These are phyloP conservation scores for Fonsecaea erecta DNA, from an alignment of 2,329 filamentous ascomycete species.

Conservation along the genomic window DNA sequence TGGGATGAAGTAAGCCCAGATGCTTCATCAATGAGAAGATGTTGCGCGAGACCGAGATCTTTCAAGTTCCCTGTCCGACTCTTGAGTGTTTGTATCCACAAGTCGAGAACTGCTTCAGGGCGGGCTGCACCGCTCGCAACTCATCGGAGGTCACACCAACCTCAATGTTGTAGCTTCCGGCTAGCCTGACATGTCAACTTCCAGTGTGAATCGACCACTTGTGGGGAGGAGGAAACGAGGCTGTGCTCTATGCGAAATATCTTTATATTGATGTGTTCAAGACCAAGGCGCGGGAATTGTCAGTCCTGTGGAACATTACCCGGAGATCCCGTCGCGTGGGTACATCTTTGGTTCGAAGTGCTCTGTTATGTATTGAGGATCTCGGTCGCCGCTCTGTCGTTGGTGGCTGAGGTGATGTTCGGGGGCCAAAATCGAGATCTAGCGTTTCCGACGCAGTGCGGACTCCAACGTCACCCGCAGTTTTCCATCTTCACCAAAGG, in stretches of 20 bases:
- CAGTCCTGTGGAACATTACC: not conserved
- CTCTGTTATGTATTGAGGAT: not conserved
- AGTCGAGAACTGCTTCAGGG: not conserved
- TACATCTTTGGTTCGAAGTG: not conserved
- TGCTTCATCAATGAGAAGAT: not conserved
- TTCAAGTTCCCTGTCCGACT: not conserved
- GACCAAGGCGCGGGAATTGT: not conserved
- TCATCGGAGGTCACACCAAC: not conserved
- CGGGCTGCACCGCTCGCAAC: not conserved
- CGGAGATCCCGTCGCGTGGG: not conserved
- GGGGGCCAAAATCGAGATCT: not conserved
- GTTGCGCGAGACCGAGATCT: not conserved
- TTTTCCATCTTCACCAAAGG: not conserved
- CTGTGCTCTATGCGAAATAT: not conserved
- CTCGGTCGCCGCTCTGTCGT: not conserved
- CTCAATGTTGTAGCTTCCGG: not conserved
- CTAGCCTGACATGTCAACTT: not conserved
- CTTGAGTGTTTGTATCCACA: not conserved
- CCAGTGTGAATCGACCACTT: not conserved
- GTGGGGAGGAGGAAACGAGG: not conserved
- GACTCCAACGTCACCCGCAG: conserved; percentile 1
- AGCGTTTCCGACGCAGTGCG: not conserved
- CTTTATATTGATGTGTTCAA: not conserved
- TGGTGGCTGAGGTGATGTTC: conserved; percentile 2
- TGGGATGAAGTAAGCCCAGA: not conserved